These are phyloP conservation scores for Rhizopus arrhizus DNA, from an alignment of 371 early-diverging fungal genomes.

Conservation along the genomic window DNA sequence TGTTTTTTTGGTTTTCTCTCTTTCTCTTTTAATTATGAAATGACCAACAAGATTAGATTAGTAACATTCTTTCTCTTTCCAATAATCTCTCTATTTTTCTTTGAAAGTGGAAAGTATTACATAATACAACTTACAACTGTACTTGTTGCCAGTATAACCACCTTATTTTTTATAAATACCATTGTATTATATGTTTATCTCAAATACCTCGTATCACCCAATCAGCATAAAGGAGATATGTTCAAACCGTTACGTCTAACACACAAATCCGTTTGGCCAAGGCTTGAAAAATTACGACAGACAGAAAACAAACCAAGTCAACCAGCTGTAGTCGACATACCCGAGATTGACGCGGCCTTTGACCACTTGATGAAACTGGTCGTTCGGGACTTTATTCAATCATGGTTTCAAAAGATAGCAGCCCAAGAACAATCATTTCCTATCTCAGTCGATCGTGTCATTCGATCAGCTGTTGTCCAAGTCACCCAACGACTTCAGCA, in stretches of 20 bases:
- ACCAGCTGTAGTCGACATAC: conserved; percentile 7
- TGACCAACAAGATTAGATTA: background rate
- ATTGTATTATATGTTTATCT: conserved; percentile 43
- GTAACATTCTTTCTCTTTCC: background rate
- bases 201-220: conserved; percentile 41
- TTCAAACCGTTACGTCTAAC: conserved; percentile 37
- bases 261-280: conserved; percentile 23
- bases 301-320: conserved; percentile 3
- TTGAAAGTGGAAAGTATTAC: conserved; percentile 12
- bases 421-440: conserved; percentile 39
- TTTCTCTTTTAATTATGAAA: conserved; percentile 1
- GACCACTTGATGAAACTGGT: conserved; percentile 46
- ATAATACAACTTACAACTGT: conserved; percentile 4
- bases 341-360: conserved; percentile 46
- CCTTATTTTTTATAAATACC: conserved; percentile 34
- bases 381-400: conserved; percentile 60
- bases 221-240: conserved; percentile 5
- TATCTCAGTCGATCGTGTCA: conserved; percentile 44
- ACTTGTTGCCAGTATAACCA: conserved; percentile 17
- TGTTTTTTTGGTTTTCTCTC: conserved; percentile 1
- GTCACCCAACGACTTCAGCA: conserved; percentile 47
- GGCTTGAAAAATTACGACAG: conserved; percentile 17
- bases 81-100: background rate
- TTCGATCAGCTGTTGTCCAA: conserved; percentile 43
- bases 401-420: conserved; percentile 60